Conservation (phyloP, 1,284 basidiomycete genomes). For the Earliella scabrosa region DNA sequence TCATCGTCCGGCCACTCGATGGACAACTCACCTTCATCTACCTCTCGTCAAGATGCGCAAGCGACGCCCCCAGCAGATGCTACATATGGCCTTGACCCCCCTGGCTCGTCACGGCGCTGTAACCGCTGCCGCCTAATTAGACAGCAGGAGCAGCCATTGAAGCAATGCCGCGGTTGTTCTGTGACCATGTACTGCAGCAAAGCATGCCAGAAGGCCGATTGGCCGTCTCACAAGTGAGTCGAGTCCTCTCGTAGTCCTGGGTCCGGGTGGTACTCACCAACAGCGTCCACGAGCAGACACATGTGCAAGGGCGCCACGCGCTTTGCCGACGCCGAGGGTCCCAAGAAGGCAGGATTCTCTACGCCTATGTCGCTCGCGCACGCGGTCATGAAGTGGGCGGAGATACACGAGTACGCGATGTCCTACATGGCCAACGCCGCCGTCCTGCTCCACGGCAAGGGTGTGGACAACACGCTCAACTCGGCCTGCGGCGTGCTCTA, state of each 20-base stretch:
- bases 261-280: background rate
- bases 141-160: background rate
- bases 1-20: too few species aligned
- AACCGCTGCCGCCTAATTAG: too few species aligned
- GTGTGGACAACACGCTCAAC: background rate
- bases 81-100: too few species aligned
- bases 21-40: too few species aligned
- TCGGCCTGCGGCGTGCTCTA: background rate
- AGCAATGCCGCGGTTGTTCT: slow-evolving; percentile 4
- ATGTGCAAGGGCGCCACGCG: background rate
- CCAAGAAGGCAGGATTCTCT: background rate
- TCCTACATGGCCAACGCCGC: background rate
- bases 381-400: background rate
- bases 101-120: too few species aligned
- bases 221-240: slow-evolving; percentile 10
- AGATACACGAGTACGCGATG: background rate
- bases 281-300: background rate
- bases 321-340: background rate
- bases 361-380: background rate
- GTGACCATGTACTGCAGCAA: slow-evolving; percentile 9
- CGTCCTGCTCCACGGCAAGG: background rate
- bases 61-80: too few species aligned
- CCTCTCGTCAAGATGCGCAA: too few species aligned
- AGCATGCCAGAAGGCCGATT: slow-evolving; percentile 11
- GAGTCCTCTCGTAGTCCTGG: background rate